Evolutionary conservation across 805 yeast species (phyloP).

Genomic region (Candida lessepsii): DNA sequence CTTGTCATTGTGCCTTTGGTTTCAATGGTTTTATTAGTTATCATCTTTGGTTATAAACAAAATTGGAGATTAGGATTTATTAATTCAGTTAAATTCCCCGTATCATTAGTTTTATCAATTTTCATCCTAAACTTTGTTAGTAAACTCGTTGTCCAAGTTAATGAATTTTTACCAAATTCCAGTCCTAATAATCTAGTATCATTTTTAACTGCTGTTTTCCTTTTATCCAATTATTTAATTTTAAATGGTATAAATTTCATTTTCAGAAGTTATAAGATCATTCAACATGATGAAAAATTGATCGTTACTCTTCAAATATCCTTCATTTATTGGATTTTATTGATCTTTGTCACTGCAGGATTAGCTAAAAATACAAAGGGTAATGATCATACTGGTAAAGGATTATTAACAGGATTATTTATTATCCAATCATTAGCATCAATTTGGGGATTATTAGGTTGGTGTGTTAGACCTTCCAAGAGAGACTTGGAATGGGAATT

Average conservation of each 20-base stretch:
- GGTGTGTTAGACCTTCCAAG: constrained; percentile 28
- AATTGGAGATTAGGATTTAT: constrained; percentile 41
- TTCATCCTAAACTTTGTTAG: constrained; percentile 26
- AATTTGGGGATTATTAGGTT: constrained; percentile 52
- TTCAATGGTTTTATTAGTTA: constrained; percentile 43
- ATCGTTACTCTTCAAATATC: constrained; percentile 49
- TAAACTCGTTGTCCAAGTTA: constrained; percentile 19
- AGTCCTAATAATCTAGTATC: constrained; percentile 37
- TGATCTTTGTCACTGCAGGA: constrained; percentile 48
- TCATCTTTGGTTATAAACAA: constrained; percentile 47
- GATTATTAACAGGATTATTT: constrained; percentile 46
- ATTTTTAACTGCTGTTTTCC: constrained; percentile 44
- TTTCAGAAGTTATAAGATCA: constrained; percentile 30
- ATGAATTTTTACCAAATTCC: constrained; percentile 38
- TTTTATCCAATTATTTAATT: constrained; percentile 55
- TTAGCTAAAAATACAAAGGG: constrained; percentile 41
- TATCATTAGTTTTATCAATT: constrained; percentile 49
- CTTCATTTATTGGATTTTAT: constrained; percentile 53
- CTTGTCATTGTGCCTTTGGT: constrained; percentile 57
- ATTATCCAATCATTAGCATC: constrained; percentile 46
- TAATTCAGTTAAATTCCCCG: constrained; percentile 56
- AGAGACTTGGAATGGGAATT: constrained; percentile 13
- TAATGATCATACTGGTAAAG: constrained; percentile 54
- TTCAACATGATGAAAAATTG: constrained; percentile 45
- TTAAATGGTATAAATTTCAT: constrained; percentile 45